Evolutionary conservation across 2,329 filamentous ascomycete genomes (phyloP).

Genomic region (Diaporthe sp.): DNA sequence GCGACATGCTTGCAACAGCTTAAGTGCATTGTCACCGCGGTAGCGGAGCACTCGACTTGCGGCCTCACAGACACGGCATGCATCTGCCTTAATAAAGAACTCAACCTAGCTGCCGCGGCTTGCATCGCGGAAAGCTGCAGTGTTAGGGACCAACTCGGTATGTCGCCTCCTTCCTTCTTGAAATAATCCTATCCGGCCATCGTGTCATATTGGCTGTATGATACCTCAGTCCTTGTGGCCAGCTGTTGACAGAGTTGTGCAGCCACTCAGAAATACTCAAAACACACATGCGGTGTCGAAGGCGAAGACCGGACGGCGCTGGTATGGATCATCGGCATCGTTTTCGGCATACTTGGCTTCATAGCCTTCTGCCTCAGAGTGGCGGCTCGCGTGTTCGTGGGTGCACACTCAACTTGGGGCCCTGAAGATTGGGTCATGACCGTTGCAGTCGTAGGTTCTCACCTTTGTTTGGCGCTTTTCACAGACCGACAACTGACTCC

Average conservation of each 20-base stretch:
- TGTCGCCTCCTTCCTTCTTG: neutral
- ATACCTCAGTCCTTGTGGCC: no score
- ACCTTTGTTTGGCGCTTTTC: neutral
- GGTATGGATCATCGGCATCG: constrained; percentile 47
- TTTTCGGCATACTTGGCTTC: constrained; percentile 49
- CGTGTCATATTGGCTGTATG: neutral
- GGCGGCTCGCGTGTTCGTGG: constrained; percentile 45
- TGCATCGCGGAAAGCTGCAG: constrained; percentile 40
- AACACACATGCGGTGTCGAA: constrained; percentile 46
- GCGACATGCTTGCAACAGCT: neutral
- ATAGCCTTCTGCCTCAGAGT: constrained; percentile 50
- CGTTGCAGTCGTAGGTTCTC: constrained; percentile 45
- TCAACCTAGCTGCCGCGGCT: constrained; percentile 36
- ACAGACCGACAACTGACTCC: neutral
- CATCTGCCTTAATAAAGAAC: constrained; percentile 33
- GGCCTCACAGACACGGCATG: constrained; percentile 35
- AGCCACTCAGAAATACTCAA: constrained; percentile 50
- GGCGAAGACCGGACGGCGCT: constrained; percentile 47
- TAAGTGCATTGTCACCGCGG: constrained; percentile 36
- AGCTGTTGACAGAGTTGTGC: neutral
- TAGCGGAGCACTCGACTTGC: constrained; percentile 34
- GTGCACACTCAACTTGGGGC: constrained; percentile 49
- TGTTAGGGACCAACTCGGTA: constrained; percentile 29
- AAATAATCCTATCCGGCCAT: neutral
- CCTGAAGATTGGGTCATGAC: constrained; percentile 50